phyloP scores from a whole-genome alignment of 1,284 basidiomycete genomes.

The Lignosus rhinocerotis region DNA sequence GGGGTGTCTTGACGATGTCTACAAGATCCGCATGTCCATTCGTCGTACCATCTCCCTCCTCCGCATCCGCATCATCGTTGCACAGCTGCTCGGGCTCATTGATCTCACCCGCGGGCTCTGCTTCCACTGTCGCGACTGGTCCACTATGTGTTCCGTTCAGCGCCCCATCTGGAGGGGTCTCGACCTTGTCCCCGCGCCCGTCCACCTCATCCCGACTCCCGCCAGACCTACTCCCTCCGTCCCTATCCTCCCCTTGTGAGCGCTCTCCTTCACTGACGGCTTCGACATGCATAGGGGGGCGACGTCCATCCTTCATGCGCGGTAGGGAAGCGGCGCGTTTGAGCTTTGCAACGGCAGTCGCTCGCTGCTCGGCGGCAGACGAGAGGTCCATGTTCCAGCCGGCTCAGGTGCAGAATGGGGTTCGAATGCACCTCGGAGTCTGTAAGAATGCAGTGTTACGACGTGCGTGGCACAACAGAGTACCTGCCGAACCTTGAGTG shows the following conservation, averaged over 20 bases:
- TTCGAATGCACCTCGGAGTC: conserved; percentile 31
- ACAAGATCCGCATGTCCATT: conserved; percentile 23
- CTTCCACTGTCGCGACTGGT: conserved; percentile 9
- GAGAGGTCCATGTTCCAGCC: conserved; percentile 42
- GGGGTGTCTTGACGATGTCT: conserved; percentile 28
- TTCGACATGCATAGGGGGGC: conserved; percentile 81
- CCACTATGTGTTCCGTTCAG: conserved; percentile 15
- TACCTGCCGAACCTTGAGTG: conserved; percentile 19
- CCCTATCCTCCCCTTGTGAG: conserved; percentile 37
- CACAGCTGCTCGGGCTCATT: conserved; percentile 4
- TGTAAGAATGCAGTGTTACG: conserved; percentile 26
- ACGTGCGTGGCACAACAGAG: conserved; percentile 25
- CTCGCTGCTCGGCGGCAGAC: conserved; percentile 68
- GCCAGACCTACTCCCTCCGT: conserved; percentile 26
- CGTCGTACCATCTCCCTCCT: conserved; percentile 21
- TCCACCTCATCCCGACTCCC: conserved; percentile 19
- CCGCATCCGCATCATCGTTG: conserved; percentile 18
- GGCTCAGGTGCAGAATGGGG: conserved; percentile 23
- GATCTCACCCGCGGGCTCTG: conserved; percentile 10
- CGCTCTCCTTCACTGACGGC: conserved; percentile 77
- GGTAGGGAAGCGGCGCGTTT: conserved; percentile 88
- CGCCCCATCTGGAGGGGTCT: conserved; percentile 3
- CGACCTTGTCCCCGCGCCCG: conserved; percentile 26
- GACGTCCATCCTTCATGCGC: conserved; percentile 82
- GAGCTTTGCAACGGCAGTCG: conserved; percentile 84